Conservation (phyloP, 2,329 filamentous ascomycete species). For the Neurospora crassa region DNA sequence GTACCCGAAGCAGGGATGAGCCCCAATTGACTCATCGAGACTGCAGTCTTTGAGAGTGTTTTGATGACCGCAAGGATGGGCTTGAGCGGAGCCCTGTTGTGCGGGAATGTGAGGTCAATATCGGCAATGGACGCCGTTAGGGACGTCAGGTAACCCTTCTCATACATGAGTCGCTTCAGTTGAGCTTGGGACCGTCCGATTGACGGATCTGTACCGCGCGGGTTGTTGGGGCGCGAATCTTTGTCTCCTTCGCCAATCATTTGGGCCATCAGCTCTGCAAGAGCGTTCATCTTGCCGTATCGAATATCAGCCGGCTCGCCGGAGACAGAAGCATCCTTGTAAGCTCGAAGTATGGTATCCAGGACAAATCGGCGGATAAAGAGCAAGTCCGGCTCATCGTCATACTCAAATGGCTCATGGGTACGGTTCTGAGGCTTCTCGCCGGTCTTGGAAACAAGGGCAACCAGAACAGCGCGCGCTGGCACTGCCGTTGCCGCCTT, state of each 20-base stretch:
- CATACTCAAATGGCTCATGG: slow-evolving; percentile 51
- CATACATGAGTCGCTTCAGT: slow-evolving; percentile 91
- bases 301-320: slow-evolving; percentile 74
- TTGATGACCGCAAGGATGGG: slow-evolving; percentile 89
- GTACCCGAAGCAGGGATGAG: slow-evolving; percentile 63
- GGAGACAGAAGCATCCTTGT: slow-evolving; percentile 75
- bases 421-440: slow-evolving; percentile 57
- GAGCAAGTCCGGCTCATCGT: slow-evolving; percentile 73
- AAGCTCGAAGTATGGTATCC: slow-evolving; percentile 84
- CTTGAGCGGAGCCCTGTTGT: slow-evolving; percentile 89
- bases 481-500: slow-evolving; percentile 74
- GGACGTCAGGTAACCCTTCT: slow-evolving; percentile 88
- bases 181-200: slow-evolving; percentile 62
- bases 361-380: slow-evolving; percentile 94
- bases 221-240: slow-evolving; percentile 31
- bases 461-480: slow-evolving; percentile 77
- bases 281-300: slow-evolving; percentile 76
- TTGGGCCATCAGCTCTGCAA: slow-evolving; percentile 86
- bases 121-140: slow-evolving; percentile 89
- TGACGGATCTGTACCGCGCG: slow-evolving; percentile 23
- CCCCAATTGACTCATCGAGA: slow-evolving; percentile 72
- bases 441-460: slow-evolving; percentile 77
- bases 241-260: slow-evolving; percentile 79
- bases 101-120: slow-evolving; percentile 88
- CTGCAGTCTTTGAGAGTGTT: slow-evolving; percentile 76